Base-by-base conservation (phyloP, 164 flowering plant species). In the Litsea cubeba region DNA sequence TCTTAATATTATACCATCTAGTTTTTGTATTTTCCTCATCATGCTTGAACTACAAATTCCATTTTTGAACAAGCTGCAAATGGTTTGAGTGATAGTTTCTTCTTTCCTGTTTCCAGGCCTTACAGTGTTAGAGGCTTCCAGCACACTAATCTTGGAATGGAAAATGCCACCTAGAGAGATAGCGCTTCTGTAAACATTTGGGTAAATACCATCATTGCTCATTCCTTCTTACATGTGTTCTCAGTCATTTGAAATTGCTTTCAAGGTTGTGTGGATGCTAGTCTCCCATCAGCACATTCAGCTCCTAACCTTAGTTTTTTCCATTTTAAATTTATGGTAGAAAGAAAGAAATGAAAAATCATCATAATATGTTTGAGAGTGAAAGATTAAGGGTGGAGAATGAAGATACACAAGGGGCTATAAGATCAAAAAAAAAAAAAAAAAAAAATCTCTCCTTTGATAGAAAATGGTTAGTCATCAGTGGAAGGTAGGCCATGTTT, bases 81-180 rank as follows among this genome's bases (percentile, higher is more conserved):
- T 20, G 22, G 40, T 30, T 66, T 28, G 24, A 11, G 7, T n/a
- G 20, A 20, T 62, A 2, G 50, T 65, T 18, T 50, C 18, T 78
- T 62, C 46, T 54, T 62, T 76, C 71, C n/a, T 76, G 46, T 71
- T 77, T 72, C 76, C 86, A 85, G 93, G 81, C 86, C 91, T 71
- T 85, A 82, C 60, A 85, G 83, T 25, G 89, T 88, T 8, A 40
- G 46, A 40, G 46, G 2, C 46, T 8, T 68, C 76, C 79, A 23
- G 49, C 73, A 57, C 73, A 76, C 69, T 81, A 72, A 58, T 84
- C 62, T 78, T 78, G 83, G 54, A 78, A 72, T 70, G 75, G 73
- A 79, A 79, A 79, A 70, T 73, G 73, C 74, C 24, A 70, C 30
- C 46, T 76, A 60, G 72, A n/a, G 20, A n/a, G 60, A 54, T 54